Evolutionary conservation across 495 filamentous ascomycete genomes (phyloP).

Genomic region (Entonaema liquescens): DNA sequence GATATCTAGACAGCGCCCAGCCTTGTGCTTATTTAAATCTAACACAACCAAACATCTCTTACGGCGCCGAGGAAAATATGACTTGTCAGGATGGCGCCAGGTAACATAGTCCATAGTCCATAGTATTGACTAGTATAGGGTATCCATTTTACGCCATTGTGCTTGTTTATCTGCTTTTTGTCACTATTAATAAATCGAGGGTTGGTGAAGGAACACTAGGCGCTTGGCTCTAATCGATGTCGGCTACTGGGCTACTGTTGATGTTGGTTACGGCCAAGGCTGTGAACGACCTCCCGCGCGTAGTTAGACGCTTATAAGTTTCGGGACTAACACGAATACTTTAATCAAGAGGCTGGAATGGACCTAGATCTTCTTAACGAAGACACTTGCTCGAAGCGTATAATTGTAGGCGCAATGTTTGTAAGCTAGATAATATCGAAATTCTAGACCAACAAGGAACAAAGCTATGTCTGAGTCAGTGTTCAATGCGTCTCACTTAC

Average conservation of each 20-base stretch:
- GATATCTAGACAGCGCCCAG: not conserved
- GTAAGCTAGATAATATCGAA: not conserved
- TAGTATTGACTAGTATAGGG: too few relatives aligned
- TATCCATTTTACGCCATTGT: too few relatives aligned
- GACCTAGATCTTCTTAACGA: not conserved
- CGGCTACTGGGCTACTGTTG: not conserved
- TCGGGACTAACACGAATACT: not conserved
- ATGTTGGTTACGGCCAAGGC: conserved; percentile 1
- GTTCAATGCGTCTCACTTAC: not conserved
- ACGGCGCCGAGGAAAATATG: not conserved
- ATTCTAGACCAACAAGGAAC: not conserved
- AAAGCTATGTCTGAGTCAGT: not conserved
- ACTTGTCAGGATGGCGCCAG: not conserved
- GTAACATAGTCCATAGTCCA: too few relatives aligned
- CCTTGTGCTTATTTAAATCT: not conserved
- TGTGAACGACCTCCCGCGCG: conserved; percentile 18
- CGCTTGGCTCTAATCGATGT: not conserved
- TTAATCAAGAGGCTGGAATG: not conserved
- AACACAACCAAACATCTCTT: not conserved
- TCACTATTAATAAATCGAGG: not conserved
- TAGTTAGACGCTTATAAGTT: conserved; percentile 3
- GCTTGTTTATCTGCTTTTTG: not conserved
- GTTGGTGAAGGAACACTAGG: not conserved
- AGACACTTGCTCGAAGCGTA: not conserved
- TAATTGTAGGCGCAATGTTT: not conserved